Base-by-base conservation (phyloP, 495 filamentous ascomycete species). In the Pseudotulostoma volvatum region DNA sequence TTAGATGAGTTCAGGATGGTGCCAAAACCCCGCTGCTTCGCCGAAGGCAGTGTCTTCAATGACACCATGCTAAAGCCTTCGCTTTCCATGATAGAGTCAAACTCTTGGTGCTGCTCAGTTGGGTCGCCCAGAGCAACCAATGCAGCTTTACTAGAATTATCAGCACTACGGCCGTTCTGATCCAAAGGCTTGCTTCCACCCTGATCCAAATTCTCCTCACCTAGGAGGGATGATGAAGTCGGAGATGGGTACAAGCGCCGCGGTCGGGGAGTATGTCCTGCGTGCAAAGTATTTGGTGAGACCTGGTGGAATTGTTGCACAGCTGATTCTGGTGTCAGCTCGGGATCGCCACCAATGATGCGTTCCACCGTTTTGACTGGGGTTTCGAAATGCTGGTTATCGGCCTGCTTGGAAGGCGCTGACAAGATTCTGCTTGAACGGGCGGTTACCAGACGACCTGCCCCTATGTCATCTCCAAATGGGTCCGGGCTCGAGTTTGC, bases 11-110 rank as follows among this genome's bases (percentile, higher is more conserved):
- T 49, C 3, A 48, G 32, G 21, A 50, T 46, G 9, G 48, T 50
- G 3, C 44, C 53, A 7, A 66, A 31, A 0, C 51, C 56, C 39
- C 55, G 53, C 33, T 61, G 59, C 39, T 58, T 59, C 13, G 55
- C 57, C 3, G 67, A 71, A 18, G 65, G 59, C 23, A 74, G 49
- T 7, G 70, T 68, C 19, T 71, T 64, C 35, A 73, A 48, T 2
- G 68, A 71, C 2, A 74, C 61, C 70, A 74, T 74, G 23, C 65
- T 74, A 38, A 74, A 73, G 1, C 67, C 70, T 48, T 74, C 70
- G 37, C 70, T 72, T 44, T 74, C 70, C 45, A 74, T 65, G 23
- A 74, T 70, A 1, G 70, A 66, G 50, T 72, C 66, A 39, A 63
- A 71, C 21, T 72, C 67, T 36, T 54, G 44, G 31, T 67, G 60